Base-by-base conservation (phyloP, 2,329 filamentous ascomycete genomes). In the Decorospora gaudefroyi region DNA sequence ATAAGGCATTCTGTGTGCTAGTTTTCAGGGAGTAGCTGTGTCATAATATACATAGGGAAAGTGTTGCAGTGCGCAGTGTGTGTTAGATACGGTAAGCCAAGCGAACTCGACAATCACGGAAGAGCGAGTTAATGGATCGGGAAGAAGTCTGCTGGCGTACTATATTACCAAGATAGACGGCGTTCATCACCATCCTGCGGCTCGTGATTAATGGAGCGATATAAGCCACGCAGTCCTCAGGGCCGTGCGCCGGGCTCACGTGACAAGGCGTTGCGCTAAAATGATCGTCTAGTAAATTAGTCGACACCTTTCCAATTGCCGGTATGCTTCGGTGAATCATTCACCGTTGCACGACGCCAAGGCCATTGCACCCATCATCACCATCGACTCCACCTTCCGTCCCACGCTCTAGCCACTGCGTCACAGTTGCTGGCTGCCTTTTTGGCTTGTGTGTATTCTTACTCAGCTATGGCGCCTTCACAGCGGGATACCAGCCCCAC, bases 401-500 rank as follows among this genome's bases (percentile, higher is more conserved):
- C 21, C 21, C 6, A 9, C 17, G n/a, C n/a, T n/a, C n/a, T n/a
- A n/a, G 12, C 30, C 5, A 11, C 30, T 19, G 22, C 9, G 30
- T 18, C 11, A 16, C 30, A 21, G 4, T 33, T 22, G 30, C 27
- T 16, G n/a, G n/a, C n/a, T 19, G 15, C 12, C 16, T 15, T 13
- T 38, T 22, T 42, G 21, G 13, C 21, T 27, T 17, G n/a, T 2
- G 4, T 19, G 29, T 17, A 28, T 47, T 16, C 16, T 31, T 30
- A 11, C 17, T 12, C 12, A 15, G 33, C 9, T 13, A 50, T 50
- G 47, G 33, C 42, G 13, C 26, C 15, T 13, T 27, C 47, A 29
- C 38, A 42, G 15, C 25, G 17, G 25, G 25, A 42, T 19, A 30
- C 42, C 7, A 19, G 53, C 9, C 53, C 62, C 13, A 49, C 59